Percentiles rank a stretch among this genome's conserved stretches.
Evolutionary conservation across 306 rosid species (phyloP).

Genomic region (Fragaria ananassa): DNA sequence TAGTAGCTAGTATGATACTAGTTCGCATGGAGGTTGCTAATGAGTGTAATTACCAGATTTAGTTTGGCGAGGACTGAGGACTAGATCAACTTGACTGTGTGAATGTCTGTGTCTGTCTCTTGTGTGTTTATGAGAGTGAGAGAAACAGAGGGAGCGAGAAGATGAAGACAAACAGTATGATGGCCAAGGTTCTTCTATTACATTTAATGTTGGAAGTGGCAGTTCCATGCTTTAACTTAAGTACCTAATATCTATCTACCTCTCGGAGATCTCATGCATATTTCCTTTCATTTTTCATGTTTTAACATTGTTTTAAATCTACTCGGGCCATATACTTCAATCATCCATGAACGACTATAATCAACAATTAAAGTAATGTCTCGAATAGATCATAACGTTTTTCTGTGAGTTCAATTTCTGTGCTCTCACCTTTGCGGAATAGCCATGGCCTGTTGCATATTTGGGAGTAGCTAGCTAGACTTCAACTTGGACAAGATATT

Average conservation of each 20-base stretch:
- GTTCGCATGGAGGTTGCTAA: not conserved
- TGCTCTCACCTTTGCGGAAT: too few species aligned
- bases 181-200: slow-evolving; percentile 45
- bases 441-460: not conserved
- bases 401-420: too few species aligned
- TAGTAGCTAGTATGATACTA: not conserved
- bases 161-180: slow-evolving; percentile 72
- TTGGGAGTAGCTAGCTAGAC: not conserved
- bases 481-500: not conserved
- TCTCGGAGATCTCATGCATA: not conserved
- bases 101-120: not conserved
- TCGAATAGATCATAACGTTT: not conserved
- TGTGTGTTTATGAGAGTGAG: slow-evolving; percentile 23
- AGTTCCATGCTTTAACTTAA: slow-evolving; percentile 36
- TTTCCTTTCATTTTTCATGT: not conserved
- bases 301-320: not conserved
- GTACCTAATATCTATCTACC: slow-evolving; percentile 5
- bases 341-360: not conserved
- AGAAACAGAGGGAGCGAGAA: slow-evolving; percentile 31
- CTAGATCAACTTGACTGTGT: slow-evolving; percentile 7
- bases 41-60: slow-evolving; percentile 7
- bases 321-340: not conserved
- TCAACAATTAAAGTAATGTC: not conserved
- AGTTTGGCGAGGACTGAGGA: not conserved
- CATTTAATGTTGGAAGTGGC: slow-evolving; percentile 55